Evolutionary conservation across 2,329 filamentous ascomycete genomes (phyloP).

Genomic region (Myriosclerotinia scirpicola): DNA sequence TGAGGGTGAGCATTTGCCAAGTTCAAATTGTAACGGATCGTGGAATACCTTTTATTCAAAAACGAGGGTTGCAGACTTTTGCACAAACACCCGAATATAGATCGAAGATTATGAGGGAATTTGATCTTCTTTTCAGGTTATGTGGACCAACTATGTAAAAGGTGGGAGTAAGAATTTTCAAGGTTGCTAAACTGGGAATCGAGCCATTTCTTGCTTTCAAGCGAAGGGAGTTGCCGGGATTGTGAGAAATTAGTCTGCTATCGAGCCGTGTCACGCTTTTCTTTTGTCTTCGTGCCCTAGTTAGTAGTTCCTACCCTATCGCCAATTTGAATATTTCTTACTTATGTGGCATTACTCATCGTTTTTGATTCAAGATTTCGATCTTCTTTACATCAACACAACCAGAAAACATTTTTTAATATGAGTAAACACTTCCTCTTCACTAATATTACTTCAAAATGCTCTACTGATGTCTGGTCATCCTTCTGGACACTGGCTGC

Average conservation of each 20-base stretch:
- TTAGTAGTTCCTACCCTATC: not conserved
- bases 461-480: not conserved
- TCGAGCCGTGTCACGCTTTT: not conserved
- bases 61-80: no score
- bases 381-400: not conserved
- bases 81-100: no score
- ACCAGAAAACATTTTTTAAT: not conserved
- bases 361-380: not conserved
- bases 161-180: not conserved
- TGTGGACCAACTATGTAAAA: no score
- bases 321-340: not conserved
- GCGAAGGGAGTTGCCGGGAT: not conserved
- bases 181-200: not conserved
- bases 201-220: not conserved
- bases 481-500: not conserved
- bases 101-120: no score
- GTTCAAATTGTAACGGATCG: no score
- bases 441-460: not conserved
- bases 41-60: no score
- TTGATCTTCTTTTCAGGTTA: no score
- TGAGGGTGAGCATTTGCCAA: no score
- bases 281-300: not conserved
- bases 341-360: no score
- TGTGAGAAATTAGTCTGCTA: not conserved
- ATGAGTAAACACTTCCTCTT: not conserved